Percentiles rank a stretch among this genome's conserved stretches.
phyloP scores from a whole-genome alignment of 2,329 filamentous ascomycete species.

The Exophiala xenobiotica region DNA sequence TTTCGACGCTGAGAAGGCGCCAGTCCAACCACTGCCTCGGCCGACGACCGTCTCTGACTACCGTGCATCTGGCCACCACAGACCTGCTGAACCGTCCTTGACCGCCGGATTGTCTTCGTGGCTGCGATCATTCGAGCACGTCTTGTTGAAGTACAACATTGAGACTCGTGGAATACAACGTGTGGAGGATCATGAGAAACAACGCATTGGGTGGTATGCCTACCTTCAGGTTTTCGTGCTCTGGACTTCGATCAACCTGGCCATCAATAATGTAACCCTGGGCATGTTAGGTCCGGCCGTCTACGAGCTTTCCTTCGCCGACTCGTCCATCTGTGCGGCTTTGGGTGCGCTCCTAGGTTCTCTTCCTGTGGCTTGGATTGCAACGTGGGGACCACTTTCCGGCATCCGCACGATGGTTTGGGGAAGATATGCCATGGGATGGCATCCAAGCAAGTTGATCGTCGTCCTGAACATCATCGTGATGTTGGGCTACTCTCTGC shows the following conservation, averaged over 20 bases:
- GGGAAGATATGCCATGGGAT: constrained; percentile 63
- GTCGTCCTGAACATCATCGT: constrained; percentile 63
- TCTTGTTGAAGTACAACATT: constrained; percentile 46
- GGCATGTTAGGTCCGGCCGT: constrained; percentile 62
- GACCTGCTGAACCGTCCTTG: constrained; percentile 1
- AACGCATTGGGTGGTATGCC: constrained; percentile 48
- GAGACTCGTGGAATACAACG: constrained; percentile 62
- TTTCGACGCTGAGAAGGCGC: constrained; percentile 18
- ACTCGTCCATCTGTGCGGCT: constrained; percentile 56
- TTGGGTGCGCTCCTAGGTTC: constrained; percentile 59
- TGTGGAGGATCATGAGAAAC: constrained; percentile 56
- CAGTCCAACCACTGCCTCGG: neutral
- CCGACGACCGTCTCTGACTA: neutral
- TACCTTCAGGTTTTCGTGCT: constrained; percentile 58
- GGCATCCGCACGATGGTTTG: constrained; percentile 64
- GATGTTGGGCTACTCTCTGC: constrained; percentile 61
- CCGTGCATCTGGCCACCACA: constrained; percentile 5
- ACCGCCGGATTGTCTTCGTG: neutral
- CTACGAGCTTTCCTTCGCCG: constrained; percentile 58
- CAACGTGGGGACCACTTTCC: constrained; percentile 61
- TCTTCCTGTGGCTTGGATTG: constrained; percentile 58
- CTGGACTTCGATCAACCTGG: constrained; percentile 64
- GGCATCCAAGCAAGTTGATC: constrained; percentile 64
- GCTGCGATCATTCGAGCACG: constrained; percentile 37
- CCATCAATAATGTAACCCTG: constrained; percentile 64